These are phyloP conservation scores for Posidonia australis DNA, from an alignment of 106 monocot genomes.

Conservation along the genomic window DNA sequence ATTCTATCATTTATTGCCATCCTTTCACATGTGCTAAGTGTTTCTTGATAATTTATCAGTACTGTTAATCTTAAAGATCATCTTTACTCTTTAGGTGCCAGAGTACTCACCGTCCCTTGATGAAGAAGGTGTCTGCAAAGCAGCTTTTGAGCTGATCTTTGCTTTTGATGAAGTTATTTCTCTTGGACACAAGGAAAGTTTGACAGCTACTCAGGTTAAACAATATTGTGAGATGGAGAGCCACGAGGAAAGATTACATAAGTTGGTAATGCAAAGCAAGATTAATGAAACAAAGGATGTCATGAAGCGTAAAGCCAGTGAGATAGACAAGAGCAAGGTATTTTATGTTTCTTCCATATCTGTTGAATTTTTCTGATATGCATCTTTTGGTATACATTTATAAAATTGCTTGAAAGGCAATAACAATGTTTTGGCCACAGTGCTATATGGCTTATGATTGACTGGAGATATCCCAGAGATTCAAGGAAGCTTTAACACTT, in stretches of 20 bases:
- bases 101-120: slow-evolving; percentile 87
- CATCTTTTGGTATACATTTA: no score
- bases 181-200: slow-evolving; percentile 89
- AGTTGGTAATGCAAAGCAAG: slow-evolving; percentile 81
- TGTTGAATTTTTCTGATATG: no score
- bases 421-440: no score
- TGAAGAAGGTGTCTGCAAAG: slow-evolving; percentile 74
- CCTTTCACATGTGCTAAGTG: no score
- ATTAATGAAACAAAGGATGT: slow-evolving; percentile 96
- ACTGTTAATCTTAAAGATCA: not conserved
- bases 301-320: slow-evolving; percentile 88
- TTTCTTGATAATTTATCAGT: not conserved
- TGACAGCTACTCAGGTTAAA: slow-evolving; percentile 81
- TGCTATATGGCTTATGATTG: no score
- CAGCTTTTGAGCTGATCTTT: slow-evolving; percentile 94
- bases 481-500: no score
- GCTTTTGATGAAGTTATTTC: slow-evolving; percentile 98
- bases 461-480: no score
- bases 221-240: slow-evolving; percentile 99
- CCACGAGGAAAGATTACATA: slow-evolving; percentile 87
- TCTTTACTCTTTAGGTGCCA: slow-evolving; percentile 53
- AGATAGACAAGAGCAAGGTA: slow-evolving; percentile 99
- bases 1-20: no score
- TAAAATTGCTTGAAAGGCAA: no score
- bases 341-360: not conserved